Base-by-base conservation (phyloP, 495 filamentous ascomycete species). In the Cladorrhinum samala region DNA sequence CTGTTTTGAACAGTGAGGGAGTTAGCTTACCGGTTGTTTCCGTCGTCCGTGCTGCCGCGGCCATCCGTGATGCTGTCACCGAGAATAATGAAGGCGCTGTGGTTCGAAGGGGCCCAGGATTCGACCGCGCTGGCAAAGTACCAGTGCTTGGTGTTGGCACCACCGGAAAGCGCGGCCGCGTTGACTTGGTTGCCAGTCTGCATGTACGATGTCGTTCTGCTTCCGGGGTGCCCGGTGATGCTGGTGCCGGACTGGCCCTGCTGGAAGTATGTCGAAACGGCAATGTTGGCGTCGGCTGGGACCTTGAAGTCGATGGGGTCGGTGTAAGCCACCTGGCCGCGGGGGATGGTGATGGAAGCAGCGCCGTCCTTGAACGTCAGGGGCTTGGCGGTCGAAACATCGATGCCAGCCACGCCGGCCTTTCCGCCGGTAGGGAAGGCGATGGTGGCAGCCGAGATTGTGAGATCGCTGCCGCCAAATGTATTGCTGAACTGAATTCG, bases 61-160 rank as follows among this genome's bases (percentile, higher is more conserved):
- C 86, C 86, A 58, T 89, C 86, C 4, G 85, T 88, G 57, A 90
- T 88, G 57, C 82, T 85, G 61, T 90, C 86, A 3, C 86, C 85
- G 4, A 90, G 71, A 23, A 90, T 79, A 2, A 76, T 74, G 30
- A 87, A 76, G 8, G 75, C 73, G 9, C 64, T 58, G 4, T 68
- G 64, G 23, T 72, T 46, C 7, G 60, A 56, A 0, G 80, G 74
- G 2, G 70, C 65, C 65, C 73, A 78, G 5, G 74, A 84, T 61
- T 88, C 85, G 20, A 88, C 68, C 1, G 72, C 77, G 21, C 71
- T 79, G 38, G 87, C 62, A 49, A 83, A 87, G 47, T 77, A 79
- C 84, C 84, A 78, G 50, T 78, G 75, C 27, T 69, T 72, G 23
- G 71, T 70, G 46, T 57, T 68, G 7, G 68, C 52, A 1, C 71